Percentiles rank a stretch among this genome's conserved stretches.
Conservation (phyloP, 805 yeast genomes). For the Zygosaccharomyces bailii region DNA sequence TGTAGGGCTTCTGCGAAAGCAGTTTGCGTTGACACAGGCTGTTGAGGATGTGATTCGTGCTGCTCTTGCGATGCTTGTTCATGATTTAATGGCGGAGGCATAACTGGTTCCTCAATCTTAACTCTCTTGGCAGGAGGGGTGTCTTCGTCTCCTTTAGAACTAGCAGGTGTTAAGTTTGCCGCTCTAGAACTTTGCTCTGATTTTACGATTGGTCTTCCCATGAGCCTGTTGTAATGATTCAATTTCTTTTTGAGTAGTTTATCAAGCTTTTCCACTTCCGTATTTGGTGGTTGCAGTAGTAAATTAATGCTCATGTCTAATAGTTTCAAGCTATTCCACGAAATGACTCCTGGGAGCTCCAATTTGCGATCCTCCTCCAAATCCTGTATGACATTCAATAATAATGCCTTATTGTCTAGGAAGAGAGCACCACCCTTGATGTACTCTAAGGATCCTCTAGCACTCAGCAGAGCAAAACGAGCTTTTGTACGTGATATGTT, state of each 20-base stretch:
- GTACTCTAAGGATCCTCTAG: slow-evolving; percentile 76
- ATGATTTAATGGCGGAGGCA: not conserved
- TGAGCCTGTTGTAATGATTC: slow-evolving; percentile 27
- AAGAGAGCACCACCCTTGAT: slow-evolving; percentile 78
- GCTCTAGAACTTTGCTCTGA: slow-evolving; percentile 10
- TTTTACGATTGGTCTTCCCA: slow-evolving; percentile 25
- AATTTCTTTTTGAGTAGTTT: slow-evolving; percentile 29
- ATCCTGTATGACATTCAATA: slow-evolving; percentile 48
- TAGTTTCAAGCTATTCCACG: slow-evolving; percentile 52
- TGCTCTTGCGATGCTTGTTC: not conserved
- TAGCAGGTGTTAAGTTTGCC: slow-evolving; percentile 12
- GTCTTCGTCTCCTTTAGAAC: slow-evolving; percentile 13
- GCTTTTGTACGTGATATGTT: slow-evolving; percentile 61
- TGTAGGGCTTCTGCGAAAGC: slow-evolving; percentile 33
- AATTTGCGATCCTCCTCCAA: slow-evolving; percentile 49
- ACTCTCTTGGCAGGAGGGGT: slow-evolving; percentile 16
- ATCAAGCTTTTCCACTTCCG: slow-evolving; percentile 30
- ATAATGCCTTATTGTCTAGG: slow-evolving; percentile 59
- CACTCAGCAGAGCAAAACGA: slow-evolving; percentile 59
- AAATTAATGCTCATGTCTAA: slow-evolving; percentile 59
- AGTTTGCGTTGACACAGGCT: slow-evolving; percentile 19
- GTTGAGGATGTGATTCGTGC: slow-evolving; percentile 1
- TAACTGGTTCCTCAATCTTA: slow-evolving; percentile 13
- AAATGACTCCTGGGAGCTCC: slow-evolving; percentile 59
- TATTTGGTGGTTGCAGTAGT: slow-evolving; percentile 53